A percentile compares a stretch with the other conserved stretches of the same genome.
Conservation (phyloP, 1,284 basidiomycete species). For the Austroboletus niveus region DNA sequence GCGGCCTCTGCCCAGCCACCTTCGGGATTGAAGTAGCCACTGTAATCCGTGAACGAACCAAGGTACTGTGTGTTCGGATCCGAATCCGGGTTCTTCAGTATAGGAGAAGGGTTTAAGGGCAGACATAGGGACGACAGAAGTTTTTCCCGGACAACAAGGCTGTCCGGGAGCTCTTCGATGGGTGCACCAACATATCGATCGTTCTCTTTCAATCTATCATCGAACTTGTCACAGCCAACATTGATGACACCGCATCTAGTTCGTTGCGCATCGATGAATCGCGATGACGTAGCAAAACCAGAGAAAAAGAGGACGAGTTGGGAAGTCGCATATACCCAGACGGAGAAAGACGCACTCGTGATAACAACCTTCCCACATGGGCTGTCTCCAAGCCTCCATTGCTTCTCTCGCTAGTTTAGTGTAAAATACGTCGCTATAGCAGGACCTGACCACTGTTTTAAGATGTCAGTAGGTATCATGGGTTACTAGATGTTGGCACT, state of each 20-base stretch:
- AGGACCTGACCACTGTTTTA: constrained; percentile 63
- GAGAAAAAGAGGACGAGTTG: background rate
- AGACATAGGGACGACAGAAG: constrained; percentile 29
- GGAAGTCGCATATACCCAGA: too few relatives aligned
- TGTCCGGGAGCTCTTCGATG: constrained; percentile 40
- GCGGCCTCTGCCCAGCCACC: constrained; percentile 87
- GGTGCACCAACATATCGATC: constrained; percentile 55
- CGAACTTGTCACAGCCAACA: constrained; percentile 12
- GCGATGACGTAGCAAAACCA: background rate
- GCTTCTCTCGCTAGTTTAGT: constrained; percentile 69
- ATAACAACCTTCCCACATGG: constrained; percentile 72
- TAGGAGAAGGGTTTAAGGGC: background rate
- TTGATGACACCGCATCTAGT: constrained; percentile 28
- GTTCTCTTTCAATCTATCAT: constrained; percentile 51
- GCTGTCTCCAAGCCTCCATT: constrained; percentile 67
- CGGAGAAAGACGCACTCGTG: constrained; percentile 56
- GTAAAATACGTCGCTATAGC: constrained; percentile 71
- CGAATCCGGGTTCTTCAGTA: constrained; percentile 8
- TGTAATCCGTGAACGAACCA: constrained; percentile 34
- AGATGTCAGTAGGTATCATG: background rate
- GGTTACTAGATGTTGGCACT: constrained; percentile 11
- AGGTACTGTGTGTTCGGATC: constrained; percentile 4
- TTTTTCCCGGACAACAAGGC: constrained; percentile 18
- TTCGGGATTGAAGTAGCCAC: constrained; percentile 71
- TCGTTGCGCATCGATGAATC: background rate